These are phyloP conservation scores for Wickerhamomyces sp. DNA, from an alignment of 1,139 yeast species.

Conservation along the genomic window DNA sequence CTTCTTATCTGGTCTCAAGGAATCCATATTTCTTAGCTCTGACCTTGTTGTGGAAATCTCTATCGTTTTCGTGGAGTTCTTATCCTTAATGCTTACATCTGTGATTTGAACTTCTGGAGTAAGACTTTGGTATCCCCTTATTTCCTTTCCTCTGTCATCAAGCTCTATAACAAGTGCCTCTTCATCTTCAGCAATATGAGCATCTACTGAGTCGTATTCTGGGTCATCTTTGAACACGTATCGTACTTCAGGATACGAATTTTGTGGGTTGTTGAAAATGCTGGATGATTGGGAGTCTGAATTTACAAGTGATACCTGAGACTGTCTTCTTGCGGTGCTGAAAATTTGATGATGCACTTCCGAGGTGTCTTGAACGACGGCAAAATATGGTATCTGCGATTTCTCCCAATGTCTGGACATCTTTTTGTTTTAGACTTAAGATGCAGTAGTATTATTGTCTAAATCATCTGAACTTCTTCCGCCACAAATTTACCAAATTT, in stretches of 20 bases:
- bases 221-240: conserved; percentile 27
- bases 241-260: conserved; percentile 20
- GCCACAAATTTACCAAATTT: too few species aligned
- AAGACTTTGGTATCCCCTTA: conserved; percentile 23
- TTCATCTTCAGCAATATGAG: conserved; percentile 20
- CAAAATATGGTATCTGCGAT: conserved; percentile 20
- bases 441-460: too few species aligned
- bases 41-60: conserved; percentile 26
- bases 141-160: conserved; percentile 21
- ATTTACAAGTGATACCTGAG: not conserved
- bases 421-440: too few species aligned
- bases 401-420: conserved; percentile 16
- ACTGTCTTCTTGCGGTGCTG: not conserved
- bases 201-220: conserved; percentile 14
- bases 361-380: conserved; percentile 13
- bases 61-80: conserved; percentile 23
- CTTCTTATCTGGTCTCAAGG: conserved; percentile 24
- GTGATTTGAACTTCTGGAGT: conserved; percentile 27
- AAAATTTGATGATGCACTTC: conserved; percentile 2
- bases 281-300: conserved; percentile 5
- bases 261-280: conserved; percentile 6
- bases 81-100: conserved; percentile 15
- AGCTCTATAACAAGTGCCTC: conserved; percentile 29
- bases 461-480: too few species aligned
- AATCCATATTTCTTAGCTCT: conserved; percentile 18